Percentiles rank a stretch among this genome's conserved stretches.
Evolutionary conservation across 2,329 filamentous ascomycete genomes (phyloP).

Genomic region (Fusarium bulbicola): DNA sequence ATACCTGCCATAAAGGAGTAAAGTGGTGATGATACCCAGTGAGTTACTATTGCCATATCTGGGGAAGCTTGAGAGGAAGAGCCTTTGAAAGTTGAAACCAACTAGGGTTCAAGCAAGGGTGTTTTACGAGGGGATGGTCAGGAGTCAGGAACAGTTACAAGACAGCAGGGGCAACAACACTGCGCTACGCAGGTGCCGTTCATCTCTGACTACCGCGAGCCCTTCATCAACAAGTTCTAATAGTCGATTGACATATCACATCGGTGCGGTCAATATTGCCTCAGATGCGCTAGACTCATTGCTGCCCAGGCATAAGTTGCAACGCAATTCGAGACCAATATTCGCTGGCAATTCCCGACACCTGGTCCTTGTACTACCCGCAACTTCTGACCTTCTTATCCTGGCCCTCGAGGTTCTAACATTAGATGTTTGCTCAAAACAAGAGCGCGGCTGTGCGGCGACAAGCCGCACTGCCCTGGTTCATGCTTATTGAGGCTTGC

Average conservation of each 20-base stretch:
- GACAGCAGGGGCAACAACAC: conserved; percentile 27
- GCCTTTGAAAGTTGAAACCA: conserved; percentile 25
- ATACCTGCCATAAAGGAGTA: conserved; percentile 7
- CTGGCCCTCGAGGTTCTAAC: not conserved
- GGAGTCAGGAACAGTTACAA: conserved; percentile 29
- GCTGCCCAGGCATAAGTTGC: not conserved
- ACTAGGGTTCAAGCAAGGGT: conserved; percentile 23
- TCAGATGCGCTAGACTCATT: not conserved
- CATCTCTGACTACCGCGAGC: conserved; percentile 37
- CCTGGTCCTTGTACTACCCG: conserved; percentile 7
- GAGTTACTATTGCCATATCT: conserved; percentile 31
- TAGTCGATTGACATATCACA: conserved; percentile 5
- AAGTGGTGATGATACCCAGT: conserved; percentile 18
- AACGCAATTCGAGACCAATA: conserved; percentile 14
- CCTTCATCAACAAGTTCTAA: conserved; percentile 20
- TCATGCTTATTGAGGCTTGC: not conserved
- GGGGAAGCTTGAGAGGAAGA: conserved; percentile 36
- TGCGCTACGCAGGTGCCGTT: conserved; percentile 29
- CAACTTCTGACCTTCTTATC: not conserved
- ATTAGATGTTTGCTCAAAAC: conserved; percentile 8
- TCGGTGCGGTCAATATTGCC: not conserved
- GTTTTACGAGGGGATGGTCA: conserved; percentile 23
- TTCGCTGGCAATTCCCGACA: conserved; percentile 7
- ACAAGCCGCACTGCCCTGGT: conserved; percentile 7
- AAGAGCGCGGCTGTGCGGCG: not conserved